Evolutionary conservation across 176 grass and related monocot species (phyloP).

Genomic region (bread wheat (Triticum aestivum)): IWGSC_CS_RefSeq_v2.1 NC_057802.1:443415158-443415657

Average conservation of each 20-base stretch:
- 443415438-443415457: neutral
- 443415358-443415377: neutral
- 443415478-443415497: neutral
- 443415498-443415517: neutral
- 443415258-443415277: constrained; percentile 27
- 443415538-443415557: neutral
- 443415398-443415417: neutral
- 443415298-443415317: neutral
- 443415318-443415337: neutral
- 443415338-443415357: neutral
- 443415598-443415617: neutral
- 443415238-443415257: constrained; percentile 26
- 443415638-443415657: neutral
- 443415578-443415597: neutral
- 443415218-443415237: constrained; percentile 55
- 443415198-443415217: constrained; percentile 43
- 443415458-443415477: neutral
- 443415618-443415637: too few relatives aligned
- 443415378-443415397: constrained; percentile 5
- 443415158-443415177: constrained; percentile 42
- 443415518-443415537: neutral
- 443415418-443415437: neutral
- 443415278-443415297: neutral
- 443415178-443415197: constrained; percentile 52
- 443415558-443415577: neutral